phyloP scores from a whole-genome alignment of 2,329 filamentous ascomycete species.

The Fonsecaea nubica region DNA sequence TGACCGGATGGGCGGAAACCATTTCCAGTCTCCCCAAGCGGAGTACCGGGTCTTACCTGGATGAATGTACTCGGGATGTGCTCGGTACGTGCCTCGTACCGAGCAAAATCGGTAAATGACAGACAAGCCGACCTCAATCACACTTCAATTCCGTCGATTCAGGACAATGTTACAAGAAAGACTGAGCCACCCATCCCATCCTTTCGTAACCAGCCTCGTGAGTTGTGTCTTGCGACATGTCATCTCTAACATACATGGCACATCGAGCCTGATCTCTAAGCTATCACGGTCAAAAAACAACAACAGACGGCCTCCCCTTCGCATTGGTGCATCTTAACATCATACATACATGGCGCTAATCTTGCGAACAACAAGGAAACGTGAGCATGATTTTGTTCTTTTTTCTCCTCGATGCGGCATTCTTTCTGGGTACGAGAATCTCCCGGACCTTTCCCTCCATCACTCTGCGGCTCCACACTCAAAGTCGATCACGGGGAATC shows the following conservation, averaged over 20 bases:
- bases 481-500: constrained; percentile 10
- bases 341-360: neutral
- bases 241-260: neutral
- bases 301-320: neutral
- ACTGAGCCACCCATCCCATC: too few species aligned
- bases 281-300: neutral
- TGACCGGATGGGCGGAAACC: neutral
- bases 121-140: too few species aligned
- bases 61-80: neutral
- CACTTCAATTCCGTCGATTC: too few species aligned
- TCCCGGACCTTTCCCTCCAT: neutral
- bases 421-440: neutral
- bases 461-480: neutral
- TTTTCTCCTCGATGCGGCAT: too few species aligned
- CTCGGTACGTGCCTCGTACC: too few species aligned
- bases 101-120: too few species aligned
- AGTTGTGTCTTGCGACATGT: neutral
- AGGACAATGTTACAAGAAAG: too few species aligned
- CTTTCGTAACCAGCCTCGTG: too few species aligned
- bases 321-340: neutral
- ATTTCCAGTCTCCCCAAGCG: neutral
- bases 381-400: neutral
- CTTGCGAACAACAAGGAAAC: neutral
- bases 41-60: neutral
- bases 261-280: neutral